Evolutionary conservation across 108 stramenopile genomes (phyloP).

Genomic region (Cyclotella atomus): DNA sequence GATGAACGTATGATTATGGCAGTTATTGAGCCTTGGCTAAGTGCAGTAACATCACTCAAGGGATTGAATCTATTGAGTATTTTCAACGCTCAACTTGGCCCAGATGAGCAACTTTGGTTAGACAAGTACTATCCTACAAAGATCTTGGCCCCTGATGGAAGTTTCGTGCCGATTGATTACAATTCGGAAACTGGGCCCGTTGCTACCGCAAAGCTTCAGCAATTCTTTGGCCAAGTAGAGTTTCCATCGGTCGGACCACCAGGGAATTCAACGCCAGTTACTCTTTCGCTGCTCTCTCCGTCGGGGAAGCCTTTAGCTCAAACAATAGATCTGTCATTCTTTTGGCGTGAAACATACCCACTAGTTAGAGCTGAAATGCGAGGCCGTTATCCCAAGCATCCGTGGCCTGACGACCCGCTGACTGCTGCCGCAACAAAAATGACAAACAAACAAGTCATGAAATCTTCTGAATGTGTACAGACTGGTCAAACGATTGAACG

Average conservation of each 20-base stretch:
- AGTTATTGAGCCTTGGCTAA: constrained; percentile 65
- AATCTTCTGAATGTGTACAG: background rate
- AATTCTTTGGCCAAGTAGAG: constrained; percentile 62
- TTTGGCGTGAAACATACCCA: constrained; percentile 68
- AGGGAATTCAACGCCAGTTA: constrained; percentile 36
- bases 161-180: constrained; percentile 53
- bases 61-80: constrained; percentile 50
- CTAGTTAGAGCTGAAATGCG: constrained; percentile 61
- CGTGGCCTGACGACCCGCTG: constrained; percentile 72
- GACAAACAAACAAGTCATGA: constrained; percentile 56
- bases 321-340: constrained; percentile 66
- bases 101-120: constrained; percentile 24
- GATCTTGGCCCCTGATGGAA: constrained; percentile 64
- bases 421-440: constrained; percentile 53
- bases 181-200: constrained; percentile 33
- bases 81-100: constrained; percentile 30
- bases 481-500: constrained; percentile 15
- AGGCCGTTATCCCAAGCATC: constrained; percentile 70
- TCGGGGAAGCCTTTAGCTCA: constrained; percentile 57
- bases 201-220: constrained; percentile 68
- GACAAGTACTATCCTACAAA: constrained; percentile 39
- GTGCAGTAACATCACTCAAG: constrained; percentile 50
- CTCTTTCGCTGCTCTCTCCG: constrained; percentile 58
- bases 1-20: constrained; percentile 38
- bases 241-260: constrained; percentile 52